Base-by-base conservation (phyloP, 352 stramenopile genomes). In the Phytophthora multivora region DNA sequence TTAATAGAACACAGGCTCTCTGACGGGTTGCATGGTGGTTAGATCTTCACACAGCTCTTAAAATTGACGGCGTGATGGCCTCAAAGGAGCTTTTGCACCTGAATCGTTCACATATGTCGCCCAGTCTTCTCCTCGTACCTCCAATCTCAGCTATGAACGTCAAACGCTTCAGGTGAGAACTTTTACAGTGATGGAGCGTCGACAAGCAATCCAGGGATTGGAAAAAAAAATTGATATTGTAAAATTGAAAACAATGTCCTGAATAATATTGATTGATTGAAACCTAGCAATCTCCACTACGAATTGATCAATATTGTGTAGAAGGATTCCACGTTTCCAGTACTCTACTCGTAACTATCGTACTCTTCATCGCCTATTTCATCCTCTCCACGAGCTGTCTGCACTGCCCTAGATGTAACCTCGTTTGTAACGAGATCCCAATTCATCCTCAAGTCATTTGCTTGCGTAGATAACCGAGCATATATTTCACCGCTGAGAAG, bases 371-470 rank as follows among this genome's bases (percentile, higher is more conserved):
- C 28, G 2, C 16, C 26, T 25, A 6, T 28, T 23, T 31, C 45
- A 28, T 51, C 28, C 1, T 40, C n/a, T 26, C 26, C 28, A 12
- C 30, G 30, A 10, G 30, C n/a, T 28, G 18, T n/a, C 36, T 51
- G 21, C 15, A 52, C 28, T 13, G 45, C 30, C 45, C 33, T 15
- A 38, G 19, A 47, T 35, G 19, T 36, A 23, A 55, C 35, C 13
- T 55, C 48, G 48, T 55, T 55, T 2, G 35, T 47, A 5, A 55
- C 35, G 4, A 46, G 23, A 39, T 55, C 48, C 48, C 33, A 55
- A 35, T 39, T 55, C 35, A 55, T 39, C 8, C 48, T 35, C 31
- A 21, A 55, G 23, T 55, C 33, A 55, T 55, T 4, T 8, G 15
- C 48, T 55, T 55, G 4, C 48, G 48, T 13, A 47, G 18, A 23